Conservation (phyloP, 257 asterid species). For the Rehmannia glutinosa region DNA sequence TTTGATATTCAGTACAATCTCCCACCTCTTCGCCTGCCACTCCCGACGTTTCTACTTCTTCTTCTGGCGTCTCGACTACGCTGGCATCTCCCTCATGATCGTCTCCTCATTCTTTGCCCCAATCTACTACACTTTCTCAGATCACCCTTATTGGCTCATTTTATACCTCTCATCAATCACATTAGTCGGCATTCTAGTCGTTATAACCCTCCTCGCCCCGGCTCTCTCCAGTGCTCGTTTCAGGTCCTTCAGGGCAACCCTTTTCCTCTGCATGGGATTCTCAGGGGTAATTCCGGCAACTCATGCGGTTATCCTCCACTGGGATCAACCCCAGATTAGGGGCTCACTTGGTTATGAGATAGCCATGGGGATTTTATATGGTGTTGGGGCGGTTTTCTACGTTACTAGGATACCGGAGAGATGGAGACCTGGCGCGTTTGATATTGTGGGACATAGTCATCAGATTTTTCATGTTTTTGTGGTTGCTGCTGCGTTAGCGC, state of each 20-base stretch:
- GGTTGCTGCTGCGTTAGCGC: constrained; percentile 83
- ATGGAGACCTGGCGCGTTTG: constrained; percentile 85
- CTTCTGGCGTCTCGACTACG: constrained; percentile 94
- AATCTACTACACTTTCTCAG: constrained; percentile 64
- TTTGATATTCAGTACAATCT: constrained; percentile 61
- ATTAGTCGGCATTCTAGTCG: constrained; percentile 46
- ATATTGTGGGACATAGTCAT: constrained; percentile 89
- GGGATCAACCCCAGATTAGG: constrained; percentile 44
- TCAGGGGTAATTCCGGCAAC: constrained; percentile 82
- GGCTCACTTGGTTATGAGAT: constrained; percentile 70
- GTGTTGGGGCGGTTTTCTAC: constrained; percentile 61
- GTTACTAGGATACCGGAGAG: constrained; percentile 79
- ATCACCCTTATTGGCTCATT: constrained; percentile 52
- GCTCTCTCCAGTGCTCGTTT: constrained; percentile 49
- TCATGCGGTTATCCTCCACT: constrained; percentile 56
- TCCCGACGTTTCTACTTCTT: constrained; percentile 63
- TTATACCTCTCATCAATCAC: constrained; percentile 66
- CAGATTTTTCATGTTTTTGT: constrained; percentile 85
- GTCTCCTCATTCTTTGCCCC: constrained; percentile 84
- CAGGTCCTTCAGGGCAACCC: constrained; percentile 64
- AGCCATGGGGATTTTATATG: constrained; percentile 68
- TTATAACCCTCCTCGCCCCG: constrained; percentile 67
- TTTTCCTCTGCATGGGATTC: constrained; percentile 85
- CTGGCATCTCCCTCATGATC: constrained; percentile 86
- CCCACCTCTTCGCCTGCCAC: constrained; percentile 91